Conservation (phyloP, 2,329 filamentous ascomycete genomes). For the Lachnellula occidentalis region DNA sequence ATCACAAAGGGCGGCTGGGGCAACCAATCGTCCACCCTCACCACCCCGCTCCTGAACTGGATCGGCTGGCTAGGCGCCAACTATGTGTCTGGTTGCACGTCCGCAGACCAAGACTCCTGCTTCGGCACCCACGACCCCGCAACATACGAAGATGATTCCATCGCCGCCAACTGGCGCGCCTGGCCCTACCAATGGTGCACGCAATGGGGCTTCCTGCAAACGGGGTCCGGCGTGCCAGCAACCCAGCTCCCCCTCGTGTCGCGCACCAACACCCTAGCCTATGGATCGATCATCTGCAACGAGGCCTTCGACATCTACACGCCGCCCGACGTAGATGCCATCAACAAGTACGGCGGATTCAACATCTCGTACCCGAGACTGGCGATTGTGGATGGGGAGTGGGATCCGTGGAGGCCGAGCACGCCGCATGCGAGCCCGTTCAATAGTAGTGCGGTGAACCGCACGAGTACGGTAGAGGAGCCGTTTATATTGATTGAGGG, state of each 20-base stretch:
- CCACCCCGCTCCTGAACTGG: conserved; percentile 50
- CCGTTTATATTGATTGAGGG: conserved; percentile 68
- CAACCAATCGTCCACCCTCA: conserved; percentile 35
- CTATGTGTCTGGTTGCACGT: conserved; percentile 35
- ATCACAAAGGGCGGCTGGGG: conserved; percentile 44
- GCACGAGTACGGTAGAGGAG: conserved; percentile 56
- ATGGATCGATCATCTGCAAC: conserved; percentile 56
- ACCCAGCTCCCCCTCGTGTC: conserved; percentile 65
- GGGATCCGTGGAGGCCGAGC: conserved; percentile 74
- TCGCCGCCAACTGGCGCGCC: conserved; percentile 39
- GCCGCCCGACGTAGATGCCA: conserved; percentile 55
- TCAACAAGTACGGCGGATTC: conserved; percentile 75
- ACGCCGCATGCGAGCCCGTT: conserved; percentile 58
- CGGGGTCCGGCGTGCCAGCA: conserved; percentile 62
- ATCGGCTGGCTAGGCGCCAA: conserved; percentile 49
- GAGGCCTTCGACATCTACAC: conserved; percentile 64
- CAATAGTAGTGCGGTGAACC: conserved; percentile 42
- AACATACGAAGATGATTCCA: conserved; percentile 39
- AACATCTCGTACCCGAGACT: conserved; percentile 66
- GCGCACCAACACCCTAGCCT: conserved; percentile 60
- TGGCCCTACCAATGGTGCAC: conserved; percentile 48
- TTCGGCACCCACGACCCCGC: conserved; percentile 44
- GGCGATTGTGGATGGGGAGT: conserved; percentile 70
- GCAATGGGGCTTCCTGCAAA: conserved; percentile 74
- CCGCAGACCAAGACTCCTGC: conserved; percentile 42